Evolutionary conservation across 306 rosid genomes (phyloP).

Genomic region (Cicer pinnatifidum): DNA sequence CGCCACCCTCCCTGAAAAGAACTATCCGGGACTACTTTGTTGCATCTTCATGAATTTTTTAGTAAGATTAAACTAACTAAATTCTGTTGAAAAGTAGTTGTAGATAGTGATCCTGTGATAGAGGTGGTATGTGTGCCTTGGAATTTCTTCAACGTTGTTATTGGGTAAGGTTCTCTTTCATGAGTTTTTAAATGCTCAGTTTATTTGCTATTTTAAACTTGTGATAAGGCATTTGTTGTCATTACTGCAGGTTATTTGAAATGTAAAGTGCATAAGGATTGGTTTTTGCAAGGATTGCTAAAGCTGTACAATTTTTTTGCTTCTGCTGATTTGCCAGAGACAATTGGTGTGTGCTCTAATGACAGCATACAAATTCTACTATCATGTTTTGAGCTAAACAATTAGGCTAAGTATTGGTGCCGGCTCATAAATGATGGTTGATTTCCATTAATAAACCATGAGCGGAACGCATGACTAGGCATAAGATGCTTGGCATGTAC

Average conservation of each 20-base stretch:
- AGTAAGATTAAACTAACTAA: conserved; percentile 10
- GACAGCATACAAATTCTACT: not conserved
- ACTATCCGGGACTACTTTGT: conserved; percentile 88
- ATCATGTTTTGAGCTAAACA: not conserved
- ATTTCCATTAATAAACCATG: not conserved
- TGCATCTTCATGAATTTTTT: conserved; percentile 49
- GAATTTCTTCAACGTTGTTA: conserved; percentile 13
- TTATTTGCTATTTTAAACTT: not conserved
- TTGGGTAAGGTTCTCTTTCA: conserved; percentile 46
- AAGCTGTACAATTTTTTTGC: not conserved
- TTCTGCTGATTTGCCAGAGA: conserved; percentile 23
- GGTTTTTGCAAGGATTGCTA: conserved; percentile 4
- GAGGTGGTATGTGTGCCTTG: conserved; percentile 27
- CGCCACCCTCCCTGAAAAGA: conserved; percentile 82
- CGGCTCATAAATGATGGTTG: not conserved
- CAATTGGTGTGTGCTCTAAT: conserved; percentile 5
- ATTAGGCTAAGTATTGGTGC: not conserved
- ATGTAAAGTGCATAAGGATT: conserved; percentile 41
- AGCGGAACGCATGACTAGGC: not conserved
- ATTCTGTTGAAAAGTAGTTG: conserved; percentile 32
- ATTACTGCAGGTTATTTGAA: conserved; percentile 51
- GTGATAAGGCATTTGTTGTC: conserved; percentile 3
- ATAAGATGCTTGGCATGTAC: conserved; percentile 5
- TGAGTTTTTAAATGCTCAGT: not conserved
- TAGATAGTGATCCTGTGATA: conserved; percentile 22